Conservation (phyloP, 176 grass and related monocot genomes). For the Lolium rigidum region DNA sequence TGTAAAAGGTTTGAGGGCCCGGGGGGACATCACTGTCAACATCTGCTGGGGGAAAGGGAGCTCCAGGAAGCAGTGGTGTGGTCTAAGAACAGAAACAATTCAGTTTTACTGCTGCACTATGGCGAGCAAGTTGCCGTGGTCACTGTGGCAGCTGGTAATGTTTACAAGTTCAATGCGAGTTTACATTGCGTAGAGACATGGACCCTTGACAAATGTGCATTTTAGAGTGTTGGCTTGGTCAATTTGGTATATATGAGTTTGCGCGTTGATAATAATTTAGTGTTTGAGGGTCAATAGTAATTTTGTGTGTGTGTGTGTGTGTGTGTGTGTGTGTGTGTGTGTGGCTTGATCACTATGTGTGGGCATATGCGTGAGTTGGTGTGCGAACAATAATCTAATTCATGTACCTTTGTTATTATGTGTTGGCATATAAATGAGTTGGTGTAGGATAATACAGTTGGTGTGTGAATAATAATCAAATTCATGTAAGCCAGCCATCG, state of each 20-base stretch:
- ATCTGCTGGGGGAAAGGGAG: constrained; percentile 70
- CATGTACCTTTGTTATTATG: background rate
- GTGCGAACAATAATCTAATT: background rate
- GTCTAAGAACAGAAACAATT: constrained; percentile 37
- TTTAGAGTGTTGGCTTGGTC: background rate
- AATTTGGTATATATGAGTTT: background rate
- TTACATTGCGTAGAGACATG: constrained; percentile 63
- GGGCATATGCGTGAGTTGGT: background rate
- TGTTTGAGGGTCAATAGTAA: background rate
- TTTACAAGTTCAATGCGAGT: constrained; percentile 64
- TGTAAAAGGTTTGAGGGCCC: constrained; percentile 64
- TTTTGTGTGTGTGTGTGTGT: background rate
- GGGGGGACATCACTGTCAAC: constrained; percentile 55
- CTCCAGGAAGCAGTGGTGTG: constrained; percentile 68
- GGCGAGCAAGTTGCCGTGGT: constrained; percentile 28
- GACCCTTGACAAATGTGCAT: constrained; percentile 22
- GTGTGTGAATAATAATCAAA: background rate
- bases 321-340: too few species aligned
- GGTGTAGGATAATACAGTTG: background rate
- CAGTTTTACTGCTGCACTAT: constrained; percentile 53
- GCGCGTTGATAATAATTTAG: constrained; percentile 2
- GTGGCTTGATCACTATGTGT: background rate
- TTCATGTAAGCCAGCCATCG: too few species aligned
- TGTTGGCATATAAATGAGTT: background rate
- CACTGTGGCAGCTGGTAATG: constrained; percentile 34